Base-by-base conservation (phyloP, 176 grass and related monocot species). In the Carex littledalei region DNA sequence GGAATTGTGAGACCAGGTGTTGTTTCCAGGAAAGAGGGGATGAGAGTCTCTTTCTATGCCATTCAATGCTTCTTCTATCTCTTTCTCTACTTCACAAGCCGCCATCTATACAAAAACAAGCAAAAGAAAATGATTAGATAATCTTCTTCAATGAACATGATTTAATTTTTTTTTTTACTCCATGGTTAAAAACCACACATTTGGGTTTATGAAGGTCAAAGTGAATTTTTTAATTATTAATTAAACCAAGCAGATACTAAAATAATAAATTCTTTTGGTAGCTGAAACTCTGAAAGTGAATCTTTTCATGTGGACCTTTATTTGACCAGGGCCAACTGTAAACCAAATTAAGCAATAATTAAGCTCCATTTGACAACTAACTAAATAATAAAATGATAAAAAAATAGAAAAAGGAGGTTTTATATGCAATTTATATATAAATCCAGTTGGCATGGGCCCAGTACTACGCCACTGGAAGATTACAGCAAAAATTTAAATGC, bases 51-150 rank as follows among this genome's bases (percentile, higher is more conserved):
- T 86, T 85, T 90, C 89, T 3, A 72, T 86, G 87, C 92, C 84
- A 24, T 84, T 69, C 31, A 97, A 87, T 3, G 91, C 89, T 63
- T 72, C 86, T 76, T 97, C 89, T 43, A 97, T 86, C 18, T 86
- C 86, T 65, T 55, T 90, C 7, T 97, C 94, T 1, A 97, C 89
- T 8, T 94, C 94, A 4, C 10, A 73, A 43, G 86, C 82, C 84
- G 91, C 88, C 29, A 97, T 86, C 94, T 97, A 80, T 58, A 77
- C 71, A 89, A 8, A 20, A 16, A 31, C 8, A 43, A 70, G 43
- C 0, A 66, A 1, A 37, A 6, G 16, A 8, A 3, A 71, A 20
- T 3, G 16, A 43, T 71, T 71, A 20, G 8, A 18, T 45, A 43
- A 20, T 41, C 47, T 50, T 12, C 9, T 54, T 7, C 4, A 54